phyloP scores from a whole-genome alignment of 2,329 filamentous ascomycete genomes.

The Colletotrichum gloeosporioides region DNA sequence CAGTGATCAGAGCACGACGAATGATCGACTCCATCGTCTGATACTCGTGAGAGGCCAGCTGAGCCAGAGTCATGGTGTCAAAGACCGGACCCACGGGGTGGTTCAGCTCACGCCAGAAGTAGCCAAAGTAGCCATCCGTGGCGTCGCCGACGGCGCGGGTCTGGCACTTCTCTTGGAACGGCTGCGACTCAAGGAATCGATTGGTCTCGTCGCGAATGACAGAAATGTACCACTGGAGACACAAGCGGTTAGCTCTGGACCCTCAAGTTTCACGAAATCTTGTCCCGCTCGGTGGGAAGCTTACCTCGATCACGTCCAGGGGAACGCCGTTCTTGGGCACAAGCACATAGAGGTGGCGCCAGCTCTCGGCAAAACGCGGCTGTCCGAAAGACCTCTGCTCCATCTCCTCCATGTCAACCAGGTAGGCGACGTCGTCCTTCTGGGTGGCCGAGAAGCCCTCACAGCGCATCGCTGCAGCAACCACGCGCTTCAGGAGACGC shows the following conservation, averaged over 20 bases:
- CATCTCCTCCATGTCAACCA: constrained; percentile 40
- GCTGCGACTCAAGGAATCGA: constrained; percentile 41
- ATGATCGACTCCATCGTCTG: constrained; percentile 55
- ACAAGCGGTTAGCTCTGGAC: constrained; percentile 16
- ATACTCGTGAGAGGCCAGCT: constrained; percentile 53
- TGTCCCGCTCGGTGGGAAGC: constrained; percentile 23
- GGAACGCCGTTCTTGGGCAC: constrained; percentile 53
- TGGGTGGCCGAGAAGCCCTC: constrained; percentile 65
- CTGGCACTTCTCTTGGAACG: constrained; percentile 45
- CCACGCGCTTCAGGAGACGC: constrained; percentile 59
- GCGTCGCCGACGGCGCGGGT: constrained; percentile 36
- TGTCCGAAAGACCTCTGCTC: constrained; percentile 47
- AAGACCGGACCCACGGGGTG: constrained; percentile 46
- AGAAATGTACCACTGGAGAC: constrained; percentile 59
- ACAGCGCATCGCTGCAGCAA: constrained; percentile 58
- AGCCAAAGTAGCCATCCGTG: constrained; percentile 56
- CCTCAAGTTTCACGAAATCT: neutral
- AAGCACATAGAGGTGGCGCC: constrained; percentile 59
- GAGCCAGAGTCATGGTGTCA: constrained; percentile 53
- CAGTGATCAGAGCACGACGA: constrained; percentile 39
- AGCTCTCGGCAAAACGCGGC: constrained; percentile 52
- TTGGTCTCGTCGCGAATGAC: constrained; percentile 59
- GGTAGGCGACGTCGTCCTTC: constrained; percentile 62
- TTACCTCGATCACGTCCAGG: constrained; percentile 61
- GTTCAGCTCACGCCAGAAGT: constrained; percentile 54